Percentiles rank a stretch among this genome's conserved stretches.
Conservation (phyloP, 345 rosid genomes). For the Alliaria petiolata region DNA sequence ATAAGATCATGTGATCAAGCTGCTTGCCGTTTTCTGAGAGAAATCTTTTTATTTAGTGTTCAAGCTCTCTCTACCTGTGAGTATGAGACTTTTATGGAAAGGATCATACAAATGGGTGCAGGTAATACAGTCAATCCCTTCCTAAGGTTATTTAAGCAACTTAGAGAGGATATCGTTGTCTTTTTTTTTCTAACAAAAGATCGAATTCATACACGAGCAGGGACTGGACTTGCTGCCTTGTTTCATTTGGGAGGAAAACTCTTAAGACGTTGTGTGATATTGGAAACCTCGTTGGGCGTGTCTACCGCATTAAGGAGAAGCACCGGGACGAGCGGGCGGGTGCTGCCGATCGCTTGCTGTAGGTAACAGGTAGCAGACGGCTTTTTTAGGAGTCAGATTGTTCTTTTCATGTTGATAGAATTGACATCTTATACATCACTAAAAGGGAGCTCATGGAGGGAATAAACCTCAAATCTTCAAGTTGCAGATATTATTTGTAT, state of each 20-base stretch:
- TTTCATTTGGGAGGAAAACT: slow-evolving; percentile 11
- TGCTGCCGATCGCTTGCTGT: slow-evolving; percentile 32
- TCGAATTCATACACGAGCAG: slow-evolving; percentile 22
- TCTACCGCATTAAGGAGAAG: slow-evolving; percentile 41
- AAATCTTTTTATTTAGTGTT: neutral
- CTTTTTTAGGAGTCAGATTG: slow-evolving; percentile 35
- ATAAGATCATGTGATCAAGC: slow-evolving; percentile 25
- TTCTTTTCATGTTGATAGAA: slow-evolving; percentile 28
- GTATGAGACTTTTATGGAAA: slow-evolving; percentile 21
- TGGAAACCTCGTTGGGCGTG: slow-evolving; percentile 28
- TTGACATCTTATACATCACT: slow-evolving; percentile 27
- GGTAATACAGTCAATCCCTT: slow-evolving; percentile 33
- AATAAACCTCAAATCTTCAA: slow-evolving; percentile 16
- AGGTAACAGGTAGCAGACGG: slow-evolving; percentile 29
- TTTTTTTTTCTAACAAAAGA: slow-evolving; percentile 2
- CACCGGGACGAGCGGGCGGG: slow-evolving; percentile 44
- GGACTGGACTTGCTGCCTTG: slow-evolving; percentile 33
- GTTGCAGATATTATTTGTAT: slow-evolving; percentile 42
- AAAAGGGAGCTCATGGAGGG: slow-evolving; percentile 22
- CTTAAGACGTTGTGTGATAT: slow-evolving; percentile 32
- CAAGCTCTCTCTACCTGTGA: slow-evolving; percentile 14
- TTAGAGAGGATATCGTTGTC: neutral
- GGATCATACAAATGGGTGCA: slow-evolving; percentile 28
- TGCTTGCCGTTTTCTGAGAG: slow-evolving; percentile 11
- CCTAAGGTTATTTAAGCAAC: neutral